Percentiles rank a stretch among this genome's conserved stretches.
Conservation (phyloP, 2,329 filamentous ascomycete genomes). For the Fusarium sp. region DNA sequence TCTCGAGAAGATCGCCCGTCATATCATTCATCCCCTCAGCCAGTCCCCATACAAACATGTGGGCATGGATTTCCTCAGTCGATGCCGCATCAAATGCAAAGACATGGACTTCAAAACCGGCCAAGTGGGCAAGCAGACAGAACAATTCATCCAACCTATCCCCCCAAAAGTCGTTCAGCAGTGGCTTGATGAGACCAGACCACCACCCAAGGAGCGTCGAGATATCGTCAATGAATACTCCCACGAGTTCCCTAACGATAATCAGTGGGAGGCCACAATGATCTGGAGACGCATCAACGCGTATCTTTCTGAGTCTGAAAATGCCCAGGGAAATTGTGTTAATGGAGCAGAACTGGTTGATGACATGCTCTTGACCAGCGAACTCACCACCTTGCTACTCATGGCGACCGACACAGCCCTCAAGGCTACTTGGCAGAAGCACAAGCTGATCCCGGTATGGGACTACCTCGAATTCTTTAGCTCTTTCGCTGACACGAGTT, state of each 20-base stretch:
- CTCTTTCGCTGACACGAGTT: not conserved
- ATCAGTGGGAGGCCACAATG: not conserved
- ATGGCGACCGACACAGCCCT: not conserved
- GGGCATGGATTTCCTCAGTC: not conserved
- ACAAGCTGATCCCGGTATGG: not conserved
- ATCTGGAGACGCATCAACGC: not conserved
- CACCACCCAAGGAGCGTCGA: not conserved
- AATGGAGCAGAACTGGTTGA: not conserved
- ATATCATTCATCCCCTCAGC: not conserved
- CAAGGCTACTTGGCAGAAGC: not conserved
- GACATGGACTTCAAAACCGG: not conserved
- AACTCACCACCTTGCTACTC: not conserved
- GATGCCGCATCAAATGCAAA: not conserved
- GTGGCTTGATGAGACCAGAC: not conserved
- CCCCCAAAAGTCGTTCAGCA: not conserved
- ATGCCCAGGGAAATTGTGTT: not conserved
- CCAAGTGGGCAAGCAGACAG: not conserved
- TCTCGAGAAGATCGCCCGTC: not conserved
- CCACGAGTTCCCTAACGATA: not conserved
- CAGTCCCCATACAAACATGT: not conserved
- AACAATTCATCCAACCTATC: not conserved
- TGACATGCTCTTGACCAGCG: not conserved
- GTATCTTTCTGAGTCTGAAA: not conserved
- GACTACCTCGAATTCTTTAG: not conserved
- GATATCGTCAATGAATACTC: not conserved